phyloP scores from a whole-genome alignment of 1,139 yeast genomes.

The Lodderomyces pseudojiufengensis region DNA sequence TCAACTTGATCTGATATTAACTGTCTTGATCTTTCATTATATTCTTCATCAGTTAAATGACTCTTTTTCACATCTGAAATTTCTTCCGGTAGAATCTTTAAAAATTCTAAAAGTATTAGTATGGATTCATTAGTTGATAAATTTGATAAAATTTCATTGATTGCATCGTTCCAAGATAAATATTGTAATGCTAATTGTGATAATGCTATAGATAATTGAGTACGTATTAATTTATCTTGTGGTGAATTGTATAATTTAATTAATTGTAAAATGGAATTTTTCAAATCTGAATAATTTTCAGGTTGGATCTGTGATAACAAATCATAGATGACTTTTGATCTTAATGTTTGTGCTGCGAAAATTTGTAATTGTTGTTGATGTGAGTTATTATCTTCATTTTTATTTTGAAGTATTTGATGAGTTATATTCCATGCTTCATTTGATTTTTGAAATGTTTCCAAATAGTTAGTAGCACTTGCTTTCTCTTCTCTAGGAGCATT shows the following conservation, averaged over 20 bases:
- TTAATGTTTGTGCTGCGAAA: constrained; percentile 87
- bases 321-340: constrained; percentile 83
- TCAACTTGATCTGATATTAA: constrained; percentile 67
- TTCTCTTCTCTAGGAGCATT: constrained; percentile 50
- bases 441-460: constrained; percentile 82
- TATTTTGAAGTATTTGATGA: constrained; percentile 29
- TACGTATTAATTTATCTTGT: constrained; percentile 57
- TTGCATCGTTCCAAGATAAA: constrained; percentile 66
- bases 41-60: constrained; percentile 79
- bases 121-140: constrained; percentile 32
- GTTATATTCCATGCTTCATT: constrained; percentile 62
- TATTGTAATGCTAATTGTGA: constrained; percentile 81
- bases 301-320: constrained; percentile 66
- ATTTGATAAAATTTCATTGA: constrained; percentile 59
- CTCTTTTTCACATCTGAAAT: constrained; percentile 73
- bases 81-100: constrained; percentile 89
- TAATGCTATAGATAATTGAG: constrained; percentile 77
- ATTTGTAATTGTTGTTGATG: constrained; percentile 49
- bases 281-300: constrained; percentile 50
- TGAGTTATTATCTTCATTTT: constrained; percentile 19
- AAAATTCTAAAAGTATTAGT: constrained; percentile 58
- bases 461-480: constrained; percentile 57
- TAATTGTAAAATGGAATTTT: constrained; percentile 58
- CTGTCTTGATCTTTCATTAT: constrained; percentile 57
- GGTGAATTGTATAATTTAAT: constrained; percentile 44